Conservation (phyloP, 495 filamentous ascomycete species). For the Aspergillus coremiiformis region DNA sequence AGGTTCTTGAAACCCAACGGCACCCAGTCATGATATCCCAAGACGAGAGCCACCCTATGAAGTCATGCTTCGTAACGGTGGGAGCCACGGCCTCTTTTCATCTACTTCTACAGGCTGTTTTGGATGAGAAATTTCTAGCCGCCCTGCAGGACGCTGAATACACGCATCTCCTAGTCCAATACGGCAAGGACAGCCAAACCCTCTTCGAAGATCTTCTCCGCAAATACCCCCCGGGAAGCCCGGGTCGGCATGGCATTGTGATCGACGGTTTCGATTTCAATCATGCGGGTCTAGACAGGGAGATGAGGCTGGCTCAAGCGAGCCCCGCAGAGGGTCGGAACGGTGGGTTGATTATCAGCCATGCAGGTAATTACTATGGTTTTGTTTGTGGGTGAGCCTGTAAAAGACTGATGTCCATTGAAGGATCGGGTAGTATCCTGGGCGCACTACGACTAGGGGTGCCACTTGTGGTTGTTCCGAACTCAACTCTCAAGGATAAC, state of each 20-base stretch:
- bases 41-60: slow-evolving; percentile 18
- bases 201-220: slow-evolving; percentile 36
- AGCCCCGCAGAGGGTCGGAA: slow-evolving; percentile 36
- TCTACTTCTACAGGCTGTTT: slow-evolving; percentile 57
- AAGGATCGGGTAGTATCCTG: slow-evolving; percentile 85
- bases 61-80: slow-evolving; percentile 72
- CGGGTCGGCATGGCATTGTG: slow-evolving; percentile 33
- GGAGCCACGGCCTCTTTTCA: slow-evolving; percentile 86
- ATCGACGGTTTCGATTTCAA: slow-evolving; percentile 63
- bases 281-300: slow-evolving; percentile 42
- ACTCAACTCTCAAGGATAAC: slow-evolving; percentile 74
- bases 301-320: slow-evolving; percentile 48
- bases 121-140: slow-evolving; percentile 52
- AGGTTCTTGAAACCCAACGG: neutral
- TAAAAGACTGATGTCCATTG: slow-evolving; percentile 8
- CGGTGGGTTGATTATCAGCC: slow-evolving; percentile 64
- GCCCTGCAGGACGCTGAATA: slow-evolving; percentile 49
- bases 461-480: slow-evolving; percentile 79
- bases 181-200: slow-evolving; percentile 53
- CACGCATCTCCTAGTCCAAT: slow-evolving; percentile 65
- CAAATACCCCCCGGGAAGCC: slow-evolving; percentile 9
- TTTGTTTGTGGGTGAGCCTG: neutral
- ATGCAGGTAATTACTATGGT: slow-evolving; percentile 59
- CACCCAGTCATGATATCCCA: slow-evolving; percentile 3
- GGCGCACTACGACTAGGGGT: slow-evolving; percentile 63